These are phyloP conservation scores for Decorospora gaudefroyi DNA, from an alignment of 2,329 filamentous ascomycete genomes.

Conservation along the genomic window DNA sequence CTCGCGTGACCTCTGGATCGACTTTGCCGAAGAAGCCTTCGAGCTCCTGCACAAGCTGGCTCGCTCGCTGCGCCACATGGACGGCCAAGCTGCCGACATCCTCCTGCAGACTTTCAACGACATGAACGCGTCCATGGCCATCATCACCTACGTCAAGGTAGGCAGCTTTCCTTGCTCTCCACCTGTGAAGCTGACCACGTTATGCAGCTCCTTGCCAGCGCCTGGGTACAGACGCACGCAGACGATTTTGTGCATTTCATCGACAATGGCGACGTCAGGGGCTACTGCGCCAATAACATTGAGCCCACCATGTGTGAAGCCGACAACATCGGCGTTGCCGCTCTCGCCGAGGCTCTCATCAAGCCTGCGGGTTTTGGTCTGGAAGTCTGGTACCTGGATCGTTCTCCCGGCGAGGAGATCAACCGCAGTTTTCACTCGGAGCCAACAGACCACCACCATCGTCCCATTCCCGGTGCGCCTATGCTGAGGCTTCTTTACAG, in stretches of 20 bases:
- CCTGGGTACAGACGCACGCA: constrained; percentile 78
- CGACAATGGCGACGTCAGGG: constrained; percentile 58
- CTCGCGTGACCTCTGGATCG: constrained; percentile 71
- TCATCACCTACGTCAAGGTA: constrained; percentile 82
- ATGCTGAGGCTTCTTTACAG: constrained; percentile 70
- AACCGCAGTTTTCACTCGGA: constrained; percentile 69
- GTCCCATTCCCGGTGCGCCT: constrained; percentile 55
- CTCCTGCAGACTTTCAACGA: constrained; percentile 77
- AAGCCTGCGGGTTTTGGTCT: constrained; percentile 77
- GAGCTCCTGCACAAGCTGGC: constrained; percentile 68
- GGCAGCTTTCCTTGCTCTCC: constrained; percentile 18
- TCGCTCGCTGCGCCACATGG: constrained; percentile 58
- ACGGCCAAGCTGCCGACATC: constrained; percentile 56
- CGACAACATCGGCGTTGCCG: constrained; percentile 82
- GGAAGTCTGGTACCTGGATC: constrained; percentile 89
- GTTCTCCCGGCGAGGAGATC: constrained; percentile 75
- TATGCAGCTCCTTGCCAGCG: constrained; percentile 73
- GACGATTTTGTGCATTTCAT: constrained; percentile 75
- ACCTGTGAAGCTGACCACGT: constrained; percentile 15
- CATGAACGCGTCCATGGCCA: constrained; percentile 65
- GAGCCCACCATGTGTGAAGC: constrained; percentile 81
- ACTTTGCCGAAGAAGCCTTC: constrained; percentile 78
- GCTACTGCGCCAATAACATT: constrained; percentile 72
- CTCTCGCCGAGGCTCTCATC: constrained; percentile 77
- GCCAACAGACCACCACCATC: constrained; percentile 53